Evolutionary conservation across 2,329 filamentous ascomycete species (phyloP).

Genomic region (Xylogone sp.): DNA sequence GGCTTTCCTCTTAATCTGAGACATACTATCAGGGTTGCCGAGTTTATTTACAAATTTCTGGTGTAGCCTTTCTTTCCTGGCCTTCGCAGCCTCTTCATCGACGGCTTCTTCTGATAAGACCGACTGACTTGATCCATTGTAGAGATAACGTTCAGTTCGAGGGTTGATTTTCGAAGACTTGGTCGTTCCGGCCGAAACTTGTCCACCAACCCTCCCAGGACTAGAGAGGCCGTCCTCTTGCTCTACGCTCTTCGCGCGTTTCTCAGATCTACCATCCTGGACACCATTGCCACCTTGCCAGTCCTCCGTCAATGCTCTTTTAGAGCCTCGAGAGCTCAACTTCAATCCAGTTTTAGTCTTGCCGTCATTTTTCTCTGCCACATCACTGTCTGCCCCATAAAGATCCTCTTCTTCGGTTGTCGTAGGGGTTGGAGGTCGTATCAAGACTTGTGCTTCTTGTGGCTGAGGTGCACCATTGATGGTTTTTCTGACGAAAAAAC

Average conservation of each 20-base stretch:
- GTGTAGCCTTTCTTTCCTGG: constrained; percentile 69
- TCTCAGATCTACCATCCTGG: constrained; percentile 32
- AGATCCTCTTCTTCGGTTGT: constrained; percentile 9
- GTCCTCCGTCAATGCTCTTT: constrained; percentile 49
- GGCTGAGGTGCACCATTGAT: background rate
- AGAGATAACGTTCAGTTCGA: constrained; percentile 51
- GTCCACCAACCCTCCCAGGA: constrained; percentile 7
- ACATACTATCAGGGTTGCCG: constrained; percentile 77
- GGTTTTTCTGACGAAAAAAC: constrained; percentile 71
- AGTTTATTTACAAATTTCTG: constrained; percentile 86
- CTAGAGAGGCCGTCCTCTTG: constrained; percentile 29
- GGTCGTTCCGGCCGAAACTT: constrained; percentile 10
- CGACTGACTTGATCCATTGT: constrained; percentile 36
- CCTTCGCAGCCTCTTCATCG: constrained; percentile 49
- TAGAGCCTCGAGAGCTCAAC: constrained; percentile 27
- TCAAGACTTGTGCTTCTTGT: background rate
- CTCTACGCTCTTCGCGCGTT: constrained; percentile 41
- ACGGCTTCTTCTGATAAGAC: constrained; percentile 28
- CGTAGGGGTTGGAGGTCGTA: background rate
- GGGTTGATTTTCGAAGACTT: constrained; percentile 25
- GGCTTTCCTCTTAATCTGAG: constrained; percentile 59
- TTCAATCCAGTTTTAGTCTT: constrained; percentile 10
- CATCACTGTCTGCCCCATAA: constrained; percentile 26
- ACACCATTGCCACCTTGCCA: constrained; percentile 39
- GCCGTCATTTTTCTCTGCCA: constrained; percentile 10